Evolutionary conservation across 2,329 filamentous ascomycete genomes (phyloP), one percentile per base, ranked within the genome.

Genomic region (Acrodontium crateriforme): DNA sequence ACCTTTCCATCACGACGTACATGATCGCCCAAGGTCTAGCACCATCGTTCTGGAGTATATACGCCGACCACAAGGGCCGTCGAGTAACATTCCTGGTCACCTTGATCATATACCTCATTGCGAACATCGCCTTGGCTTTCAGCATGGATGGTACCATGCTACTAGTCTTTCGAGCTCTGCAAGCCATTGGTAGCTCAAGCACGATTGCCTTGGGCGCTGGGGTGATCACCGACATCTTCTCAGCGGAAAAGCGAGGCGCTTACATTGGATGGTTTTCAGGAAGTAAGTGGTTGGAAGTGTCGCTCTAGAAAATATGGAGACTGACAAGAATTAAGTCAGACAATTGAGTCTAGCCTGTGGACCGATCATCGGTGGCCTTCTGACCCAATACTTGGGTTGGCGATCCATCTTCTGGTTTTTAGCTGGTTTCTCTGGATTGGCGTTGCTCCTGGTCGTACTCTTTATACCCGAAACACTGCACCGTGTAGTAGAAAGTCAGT

Each of bases 1-100:
- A 67, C 41, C 44, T 68, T 28, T 62, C 62, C 6, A 45, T 69
- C 21, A 74, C 71, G 3, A 70, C 69, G 1, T 75, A 70, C 44
- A 70, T 73, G 67, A 19, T 15, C 14, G 16, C 21, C 18, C 67
- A 71, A 54, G 67, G 63, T 3, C 47, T 71, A 9, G 45, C 43
- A 3, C 46, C 46, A 9, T 35, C 43, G 1, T 33, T 49, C 8
- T 40, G 47, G 14, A 45, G 40, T 5, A 42, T 38, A 28, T 40
- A 46, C 38, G 41, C 43, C 4, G 46, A 49, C 19, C 35, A 33
- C 9, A 42, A 35, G 18, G 46, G 46, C 15, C 35, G 46, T 7
- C 27, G 46, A 18, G 25, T 41, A 16, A 36, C 39, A 9, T 46
- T 41, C 28, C 41, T 49, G 11, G 30, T 47, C 25, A 44, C 41